Evolutionary conservation across 495 filamentous ascomycete species (phyloP).

Genomic region (Podospora appendiculata): DNA sequence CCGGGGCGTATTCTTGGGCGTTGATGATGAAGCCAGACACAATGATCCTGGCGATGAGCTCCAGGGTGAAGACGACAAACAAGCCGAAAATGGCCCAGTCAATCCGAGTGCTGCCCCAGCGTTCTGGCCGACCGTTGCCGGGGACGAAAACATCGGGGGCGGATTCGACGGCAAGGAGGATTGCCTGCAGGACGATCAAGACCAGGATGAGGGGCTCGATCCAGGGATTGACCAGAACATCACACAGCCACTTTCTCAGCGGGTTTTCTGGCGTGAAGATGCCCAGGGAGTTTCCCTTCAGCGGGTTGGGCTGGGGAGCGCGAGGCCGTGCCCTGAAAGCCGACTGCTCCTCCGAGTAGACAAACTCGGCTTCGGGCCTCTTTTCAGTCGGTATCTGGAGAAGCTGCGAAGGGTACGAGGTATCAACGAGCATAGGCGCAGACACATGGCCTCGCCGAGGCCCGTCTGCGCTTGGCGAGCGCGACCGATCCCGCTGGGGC

Average conservation of each 20-base stretch:
- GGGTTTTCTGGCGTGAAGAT: conserved; percentile 72
- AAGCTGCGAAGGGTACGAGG: conserved; percentile 37
- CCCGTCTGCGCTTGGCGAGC: conserved; percentile 36
- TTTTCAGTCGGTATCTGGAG: conserved; percentile 40
- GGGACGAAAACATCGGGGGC: conserved; percentile 56
- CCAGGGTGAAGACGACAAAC: conserved; percentile 86
- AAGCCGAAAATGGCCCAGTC: conserved; percentile 76
- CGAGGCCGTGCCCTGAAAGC: conserved; percentile 25
- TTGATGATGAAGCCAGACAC: conserved; percentile 93
- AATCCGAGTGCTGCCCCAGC: conserved; percentile 61
- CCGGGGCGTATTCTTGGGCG: conserved; percentile 74
- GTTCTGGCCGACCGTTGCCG: conserved; percentile 33
- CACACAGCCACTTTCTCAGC: conserved; percentile 68
- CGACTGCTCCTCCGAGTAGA: conserved; percentile 12
- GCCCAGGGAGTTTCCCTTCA: conserved; percentile 80
- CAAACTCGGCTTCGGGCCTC: conserved; percentile 31
- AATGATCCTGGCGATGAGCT: conserved; percentile 71
- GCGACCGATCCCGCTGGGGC: conserved; percentile 57
- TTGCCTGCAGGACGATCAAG: conserved; percentile 80
- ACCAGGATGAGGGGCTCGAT: conserved; percentile 83
- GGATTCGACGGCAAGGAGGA: conserved; percentile 78
- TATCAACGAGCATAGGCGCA: conserved; percentile 47
- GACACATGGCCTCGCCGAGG: conserved; percentile 24
- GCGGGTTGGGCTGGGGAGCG: conserved; percentile 61
- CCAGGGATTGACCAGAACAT: conserved; percentile 78